A percentile compares a stretch with the other conserved stretches of the same genome.
Conservation (phyloP, 306 rosid species). For the Lupinus albus region DNA sequence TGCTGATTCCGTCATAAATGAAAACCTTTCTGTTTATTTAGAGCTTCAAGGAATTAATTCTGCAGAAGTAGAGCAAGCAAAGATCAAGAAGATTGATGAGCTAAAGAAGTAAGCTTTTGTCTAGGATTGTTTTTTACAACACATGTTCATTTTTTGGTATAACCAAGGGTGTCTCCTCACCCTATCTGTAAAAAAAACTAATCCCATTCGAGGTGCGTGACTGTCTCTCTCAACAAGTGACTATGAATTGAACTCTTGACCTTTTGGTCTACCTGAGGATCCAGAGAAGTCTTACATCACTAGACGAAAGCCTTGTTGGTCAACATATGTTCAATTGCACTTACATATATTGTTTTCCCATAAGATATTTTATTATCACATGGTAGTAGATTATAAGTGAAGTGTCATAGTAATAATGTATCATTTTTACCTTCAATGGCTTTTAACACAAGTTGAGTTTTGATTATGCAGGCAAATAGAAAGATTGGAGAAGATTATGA, state of each 20-base stretch:
- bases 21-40: conserved; percentile 52
- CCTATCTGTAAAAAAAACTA: too few species aligned
- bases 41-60: conserved; percentile 48
- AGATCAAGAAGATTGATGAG: conserved; percentile 53
- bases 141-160: too few species aligned
- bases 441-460: conserved; percentile 18
- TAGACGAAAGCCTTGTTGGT: too few species aligned
- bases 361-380: too few species aligned
- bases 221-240: too few species aligned
- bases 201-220: too few species aligned
- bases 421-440: neutral
- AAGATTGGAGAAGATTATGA: conserved; percentile 61
- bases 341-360: neutral
- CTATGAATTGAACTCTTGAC: too few species aligned
- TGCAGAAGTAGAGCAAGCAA: conserved; percentile 48
- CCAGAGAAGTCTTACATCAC: too few species aligned
- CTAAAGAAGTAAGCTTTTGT: conserved; percentile 48
- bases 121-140: conserved; percentile 9
- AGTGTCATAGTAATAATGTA: neutral
- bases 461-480: conserved; percentile 58
- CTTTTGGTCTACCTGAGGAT: too few species aligned
- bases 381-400: neutral
- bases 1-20: conserved; percentile 47
- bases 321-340: conserved; percentile 25
- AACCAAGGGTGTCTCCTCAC: too few species aligned